Evolutionary conservation across 2,329 filamentous ascomycete species (phyloP).

Genomic region (Stachybotrys echinatus): DNA sequence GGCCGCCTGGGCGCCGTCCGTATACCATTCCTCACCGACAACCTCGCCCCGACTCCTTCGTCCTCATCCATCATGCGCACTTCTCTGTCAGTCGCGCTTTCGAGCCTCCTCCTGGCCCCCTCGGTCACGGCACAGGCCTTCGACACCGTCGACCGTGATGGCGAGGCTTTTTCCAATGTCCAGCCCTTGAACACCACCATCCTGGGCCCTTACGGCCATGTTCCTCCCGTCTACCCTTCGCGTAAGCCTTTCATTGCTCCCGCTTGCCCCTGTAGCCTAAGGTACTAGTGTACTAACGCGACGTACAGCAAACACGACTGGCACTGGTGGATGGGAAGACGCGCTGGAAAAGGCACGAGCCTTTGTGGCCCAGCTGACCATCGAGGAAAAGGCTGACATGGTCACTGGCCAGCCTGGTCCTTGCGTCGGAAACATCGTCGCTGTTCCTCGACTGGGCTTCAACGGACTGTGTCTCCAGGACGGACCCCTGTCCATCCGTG

Average conservation of each 20-base stretch:
- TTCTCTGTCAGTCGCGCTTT: constrained; percentile 27
- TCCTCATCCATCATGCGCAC: background rate
- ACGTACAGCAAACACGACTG: constrained; percentile 27
- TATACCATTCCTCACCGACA: background rate
- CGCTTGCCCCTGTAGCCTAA: too few species aligned
- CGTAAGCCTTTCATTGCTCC: constrained; percentile 24
- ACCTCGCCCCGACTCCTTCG: background rate
- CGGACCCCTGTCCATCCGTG: constrained; percentile 22
- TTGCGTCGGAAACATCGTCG: constrained; percentile 28
- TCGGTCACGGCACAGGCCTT: constrained; percentile 19
- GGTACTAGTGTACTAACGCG: constrained; percentile 10
- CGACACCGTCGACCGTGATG: constrained; percentile 11
- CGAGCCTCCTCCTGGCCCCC: constrained; percentile 23
- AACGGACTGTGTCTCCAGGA: constrained; percentile 35
- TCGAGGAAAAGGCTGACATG: constrained; percentile 25
- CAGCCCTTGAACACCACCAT: constrained; percentile 36
- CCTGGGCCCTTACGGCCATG: constrained; percentile 32
- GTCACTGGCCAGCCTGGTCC: constrained; percentile 27
- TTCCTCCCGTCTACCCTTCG: constrained; percentile 27
- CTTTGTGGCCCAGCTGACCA: constrained; percentile 20
- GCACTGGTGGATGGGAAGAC: constrained; percentile 26
- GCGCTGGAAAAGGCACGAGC: constrained; percentile 29
- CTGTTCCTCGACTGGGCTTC: constrained; percentile 35
- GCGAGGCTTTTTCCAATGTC: constrained; percentile 28
- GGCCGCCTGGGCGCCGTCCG: background rate